Base-by-base conservation (phyloP, 106 monocot species). In the Dendrobium huoshanense region DNA sequence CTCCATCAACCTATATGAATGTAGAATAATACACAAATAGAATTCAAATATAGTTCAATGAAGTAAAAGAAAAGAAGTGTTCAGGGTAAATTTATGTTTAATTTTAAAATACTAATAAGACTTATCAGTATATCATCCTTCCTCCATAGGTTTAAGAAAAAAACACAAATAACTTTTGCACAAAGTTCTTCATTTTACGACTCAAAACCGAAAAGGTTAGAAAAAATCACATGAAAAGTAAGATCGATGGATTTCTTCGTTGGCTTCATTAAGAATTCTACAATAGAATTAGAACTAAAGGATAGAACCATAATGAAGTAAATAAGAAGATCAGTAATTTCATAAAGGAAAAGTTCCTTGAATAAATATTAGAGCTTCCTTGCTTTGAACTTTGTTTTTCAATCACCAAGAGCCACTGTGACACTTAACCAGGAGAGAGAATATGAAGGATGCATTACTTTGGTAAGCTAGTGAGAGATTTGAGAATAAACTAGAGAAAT, bases 1-100 rank as follows among this genome's bases (percentile, higher is more conserved):
- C 85, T 99, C 99, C 95, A 95, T 95, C 75, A 99, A 91, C 80
- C 99, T 99, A 80, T 37, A 85, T 20, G 15, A 41, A 43, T n/a
- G 37, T n/a, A 74, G 9, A 44, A 74, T 20, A 74, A 43, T 44
- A 74, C 42, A 74, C 20, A 5, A 74, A 40, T 44, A n/a, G 24
- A 70, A 19, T 6, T 19, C 4, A 44, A 74, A 42, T n/a, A 41
- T 17, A 41, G 43, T 41, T 72, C 37, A 72, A 37, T 72, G 72
- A 33, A 15, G 9, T 25, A 72, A 51, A 72, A 72, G 40, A 33
- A 72, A 29, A 72, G 1, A 72, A 72, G 27, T 24, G 37, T 72
- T 40, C 72, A 4, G 0, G 27, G 31, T 37, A 7, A 64, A n/a
- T 25, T 40, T 72, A 40, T 16, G 27, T 72, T 72, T 72, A 72